Conservation (phyloP, 2,329 filamentous ascomycete genomes). For the Colletotrichum agaves region DNA sequence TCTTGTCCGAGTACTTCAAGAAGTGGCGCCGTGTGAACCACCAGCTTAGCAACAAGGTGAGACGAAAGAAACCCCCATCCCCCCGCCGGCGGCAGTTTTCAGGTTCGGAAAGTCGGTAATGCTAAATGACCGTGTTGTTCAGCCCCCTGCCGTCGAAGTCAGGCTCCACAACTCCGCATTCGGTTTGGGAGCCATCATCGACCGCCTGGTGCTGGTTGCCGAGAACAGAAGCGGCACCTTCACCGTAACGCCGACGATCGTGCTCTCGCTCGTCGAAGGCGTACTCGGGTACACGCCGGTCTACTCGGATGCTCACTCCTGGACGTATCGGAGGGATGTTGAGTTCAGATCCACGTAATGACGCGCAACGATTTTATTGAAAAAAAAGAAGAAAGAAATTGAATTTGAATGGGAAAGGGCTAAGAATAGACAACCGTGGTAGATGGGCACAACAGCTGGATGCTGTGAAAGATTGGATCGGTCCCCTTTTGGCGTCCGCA, state of each 20-base stretch:
- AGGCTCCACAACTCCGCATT: slow-evolving; percentile 57
- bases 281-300: slow-evolving; percentile 57
- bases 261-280: slow-evolving; percentile 58
- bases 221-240: slow-evolving; percentile 46
- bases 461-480: too few species aligned
- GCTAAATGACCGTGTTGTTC: too few species aligned
- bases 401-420: not conserved
- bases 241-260: slow-evolving; percentile 53
- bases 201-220: slow-evolving; percentile 53
- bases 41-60: slow-evolving; percentile 48
- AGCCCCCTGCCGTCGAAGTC: slow-evolving; percentile 57
- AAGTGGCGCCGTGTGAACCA: slow-evolving; percentile 59
- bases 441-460: not conserved
- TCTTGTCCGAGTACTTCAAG: slow-evolving; percentile 58
- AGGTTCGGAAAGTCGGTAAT: too few species aligned
- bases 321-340: slow-evolving; percentile 36
- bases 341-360: slow-evolving; percentile 23
- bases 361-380: not conserved
- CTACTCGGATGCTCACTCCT: slow-evolving; percentile 32
- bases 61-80: too few species aligned
- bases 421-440: not conserved
- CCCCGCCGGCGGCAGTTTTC: too few species aligned
- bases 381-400: not conserved
- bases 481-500: not conserved
- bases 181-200: slow-evolving; percentile 55